Percentiles rank a stretch among this genome's conserved stretches.
These are phyloP conservation scores for Annulohypoxylon nitens DNA, from an alignment of 495 filamentous ascomycete genomes.

Conservation along the genomic window DNA sequence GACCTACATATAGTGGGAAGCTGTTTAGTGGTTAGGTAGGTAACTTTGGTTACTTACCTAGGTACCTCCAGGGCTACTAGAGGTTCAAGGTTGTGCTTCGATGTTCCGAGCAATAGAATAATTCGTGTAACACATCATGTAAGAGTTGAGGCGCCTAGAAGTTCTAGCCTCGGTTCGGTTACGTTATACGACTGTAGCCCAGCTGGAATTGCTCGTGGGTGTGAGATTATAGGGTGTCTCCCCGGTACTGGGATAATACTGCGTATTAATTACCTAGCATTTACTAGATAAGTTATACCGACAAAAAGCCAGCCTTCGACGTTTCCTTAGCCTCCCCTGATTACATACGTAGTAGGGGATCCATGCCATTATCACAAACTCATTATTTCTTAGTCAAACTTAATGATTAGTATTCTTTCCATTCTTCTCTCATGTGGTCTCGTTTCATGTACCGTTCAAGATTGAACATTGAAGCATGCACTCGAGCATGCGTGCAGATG, in stretches of 20 bases:
- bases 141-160: slow-evolving; percentile 31
- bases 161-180: slow-evolving; percentile 35
- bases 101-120: slow-evolving; percentile 21
- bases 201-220: slow-evolving; percentile 5
- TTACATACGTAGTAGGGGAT: slow-evolving; percentile 2
- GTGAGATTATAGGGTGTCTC: not conserved
- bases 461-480: not conserved
- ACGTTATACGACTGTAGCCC: slow-evolving; percentile 12
- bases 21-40: slow-evolving; percentile 2
- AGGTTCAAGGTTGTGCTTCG: no score
- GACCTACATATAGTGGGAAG: not conserved
- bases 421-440: not conserved
- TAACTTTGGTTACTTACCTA: slow-evolving; percentile 13
- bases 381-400: slow-evolving; percentile 1
- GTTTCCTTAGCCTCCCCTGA: slow-evolving; percentile 4
- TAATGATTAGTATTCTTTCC: not conserved
- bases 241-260: slow-evolving; percentile 9
- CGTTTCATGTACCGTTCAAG: not conserved
- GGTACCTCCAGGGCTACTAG: no score
- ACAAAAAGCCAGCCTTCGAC: not conserved
- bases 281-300: slow-evolving; percentile 5
- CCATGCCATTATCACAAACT: not conserved
- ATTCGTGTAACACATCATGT: slow-evolving; percentile 31
- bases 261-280: not conserved
- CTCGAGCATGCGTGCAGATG: not conserved